Evolutionary conservation across 2,329 filamentous ascomycete species (phyloP), one percentile per base, ranked within the genome.

Genomic region (Podosphaera fusca): DNA sequence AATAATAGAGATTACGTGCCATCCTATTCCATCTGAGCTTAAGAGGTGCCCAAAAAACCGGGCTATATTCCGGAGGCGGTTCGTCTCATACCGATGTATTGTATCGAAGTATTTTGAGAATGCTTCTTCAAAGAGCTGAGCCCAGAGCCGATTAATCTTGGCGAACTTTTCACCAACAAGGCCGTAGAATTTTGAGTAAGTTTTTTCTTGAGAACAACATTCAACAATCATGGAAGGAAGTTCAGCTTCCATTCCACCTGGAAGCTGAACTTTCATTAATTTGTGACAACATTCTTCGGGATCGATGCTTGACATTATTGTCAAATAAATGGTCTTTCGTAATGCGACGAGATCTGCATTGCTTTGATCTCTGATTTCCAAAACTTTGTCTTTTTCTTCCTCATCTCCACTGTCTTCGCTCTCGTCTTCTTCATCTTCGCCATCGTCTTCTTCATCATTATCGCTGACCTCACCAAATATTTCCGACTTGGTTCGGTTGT

Each of bases 271-370:
- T 70, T 87, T 89, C 81, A 96, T 92, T 62, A 98, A 76, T 72
- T 96, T 98, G 74, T 98, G 92, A 59, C 87, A 89, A 59, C 86
- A 88, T 79, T 98, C 92, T 71, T 98, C 92, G 57, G 94, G 94
- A 59, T 94, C 87, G 63, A 92, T 87, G 65, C 86, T 92, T 45
- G 87, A 94, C 86, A 94, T 94, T 69, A 98, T 94, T 9, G 90
- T 98, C 60, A 98, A 76, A 69, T 98, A 98, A 64, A 96, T 98
- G 5, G 87, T 95, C 65, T 88, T 80, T 59, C 92, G 84, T 55
- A 98, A 74, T 67, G 94, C 94, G 67, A 96, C 87, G 12, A 98
- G 77, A 68, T 98, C 89, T 0, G 89, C 89, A 66, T 98, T 98
- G 61, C 85, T 94, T 72, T 95, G 88, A 66, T 98, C 92, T 71